Conservation (phyloP, 331 rosid species). For the Telfairia occidentalis region DNA sequence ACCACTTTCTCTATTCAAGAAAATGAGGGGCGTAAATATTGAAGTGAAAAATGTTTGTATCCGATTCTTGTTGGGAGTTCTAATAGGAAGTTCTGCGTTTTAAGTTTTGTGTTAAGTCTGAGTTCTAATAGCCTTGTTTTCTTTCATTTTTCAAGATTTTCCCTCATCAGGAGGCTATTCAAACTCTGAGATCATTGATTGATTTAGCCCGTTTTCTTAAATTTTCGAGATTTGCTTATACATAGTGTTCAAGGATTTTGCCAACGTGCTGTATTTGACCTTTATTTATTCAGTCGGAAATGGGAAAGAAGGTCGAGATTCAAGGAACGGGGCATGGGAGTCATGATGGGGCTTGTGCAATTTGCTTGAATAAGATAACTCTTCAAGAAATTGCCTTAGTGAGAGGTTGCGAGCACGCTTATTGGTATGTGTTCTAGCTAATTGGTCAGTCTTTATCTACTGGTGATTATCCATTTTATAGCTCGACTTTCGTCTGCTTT, state of each 20-base stretch:
- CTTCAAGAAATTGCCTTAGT: conserved; percentile 69
- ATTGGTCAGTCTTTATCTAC: conserved; percentile 14
- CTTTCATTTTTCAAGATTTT: not conserved
- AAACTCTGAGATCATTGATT: not conserved
- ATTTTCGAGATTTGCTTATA: not conserved
- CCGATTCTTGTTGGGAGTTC: not conserved
- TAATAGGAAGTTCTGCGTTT: not conserved
- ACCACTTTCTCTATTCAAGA: not conserved
- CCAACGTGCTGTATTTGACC: not conserved
- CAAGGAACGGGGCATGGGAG: conserved; percentile 29
- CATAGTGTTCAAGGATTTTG: not conserved
- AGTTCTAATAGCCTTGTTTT: not conserved
- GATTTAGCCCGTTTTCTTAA: too few relatives aligned
- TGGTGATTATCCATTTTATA: not conserved
- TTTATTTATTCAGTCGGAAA: conserved; percentile 23
- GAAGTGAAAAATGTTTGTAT: not conserved
- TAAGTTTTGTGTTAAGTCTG: not conserved
- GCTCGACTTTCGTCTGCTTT: not conserved
- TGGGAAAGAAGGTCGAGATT: conserved; percentile 24
- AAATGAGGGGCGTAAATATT: not conserved
- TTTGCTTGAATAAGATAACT: conserved; percentile 55
- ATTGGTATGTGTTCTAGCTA: conserved; percentile 65
- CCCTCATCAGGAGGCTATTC: not conserved
- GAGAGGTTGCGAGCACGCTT: conserved; percentile 92
- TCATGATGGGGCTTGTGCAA: conserved; percentile 64